Evolutionary conservation across 2,329 filamentous ascomycete species (phyloP), one percentile per base, ranked within the genome.

Genomic region (Allantophomopsis cytisporea): DNA sequence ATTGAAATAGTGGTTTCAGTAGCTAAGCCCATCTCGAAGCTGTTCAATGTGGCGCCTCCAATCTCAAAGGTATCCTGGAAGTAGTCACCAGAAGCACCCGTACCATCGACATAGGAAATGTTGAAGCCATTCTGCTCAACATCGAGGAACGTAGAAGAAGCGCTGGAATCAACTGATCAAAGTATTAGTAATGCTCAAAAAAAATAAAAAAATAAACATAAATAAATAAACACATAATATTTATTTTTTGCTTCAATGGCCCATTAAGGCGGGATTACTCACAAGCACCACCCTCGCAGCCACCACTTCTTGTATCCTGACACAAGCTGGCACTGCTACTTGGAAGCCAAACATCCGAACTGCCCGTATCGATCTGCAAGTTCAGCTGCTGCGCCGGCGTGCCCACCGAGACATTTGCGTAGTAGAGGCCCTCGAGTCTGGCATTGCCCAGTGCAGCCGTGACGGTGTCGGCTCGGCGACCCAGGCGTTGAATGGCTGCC

Each of bases 301-400:
- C 60, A 61, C 57, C 28, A 43, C 44, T 2, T 30, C 43, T 45
- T 16, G 45, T 2, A 65, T 56, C 12, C 41, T 39, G 31, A 38
- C 52, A 55, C 14, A 54, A 28, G 1, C 5, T 40, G 37, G 42
- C 49, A 54, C 34, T 56, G 55, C 44, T 70, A 58, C 33, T 41
- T 13, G 53, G 52, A 5, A 78, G 60, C 73, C 75, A 80, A 4
- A 73, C 67, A 51, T 80, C 76, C 46, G 69, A 75, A 53, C 71
- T 76, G 20, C 75, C 76, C 2, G 75, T 80, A 54, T 80, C 75
- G 45, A 79, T 63, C 39, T 72, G 61, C 48, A 80, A 61, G 39
- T 56, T 62, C 37, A 77, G 54, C 3, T 56, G 54, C 54, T 80
- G 75, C 1, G 62, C 59, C 1, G 76, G 76, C 0, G 73, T 76